Conservation (phyloP, 345 rosid genomes). For the Corymbia maculata region DNA sequence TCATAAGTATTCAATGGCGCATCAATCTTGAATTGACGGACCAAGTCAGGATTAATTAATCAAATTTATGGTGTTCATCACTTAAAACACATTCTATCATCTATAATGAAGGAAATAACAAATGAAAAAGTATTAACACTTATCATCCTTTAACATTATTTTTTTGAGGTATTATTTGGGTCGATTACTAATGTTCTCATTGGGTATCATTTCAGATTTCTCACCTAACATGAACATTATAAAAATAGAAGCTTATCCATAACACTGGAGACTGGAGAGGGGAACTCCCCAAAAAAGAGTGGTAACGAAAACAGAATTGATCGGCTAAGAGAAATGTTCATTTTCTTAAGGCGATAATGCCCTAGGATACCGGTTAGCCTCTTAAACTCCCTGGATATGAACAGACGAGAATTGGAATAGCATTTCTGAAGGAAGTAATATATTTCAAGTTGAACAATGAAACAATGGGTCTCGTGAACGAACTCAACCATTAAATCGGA, state of each 20-base stretch:
- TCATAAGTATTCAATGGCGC: neutral
- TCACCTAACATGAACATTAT: neutral
- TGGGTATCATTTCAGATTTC: neutral
- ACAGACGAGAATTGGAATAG: neutral
- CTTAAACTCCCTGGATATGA: neutral
- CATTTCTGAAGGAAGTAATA: neutral
- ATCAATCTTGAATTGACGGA: neutral
- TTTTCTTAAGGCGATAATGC: neutral
- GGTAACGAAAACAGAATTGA: neutral
- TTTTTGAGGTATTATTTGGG: neutral
- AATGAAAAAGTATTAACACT: neutral
- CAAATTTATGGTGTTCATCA: neutral
- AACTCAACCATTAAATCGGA: neutral
- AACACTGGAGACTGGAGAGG: neutral
- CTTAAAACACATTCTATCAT: neutral
- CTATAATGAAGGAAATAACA: too few relatives aligned
- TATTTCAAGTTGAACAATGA: neutral
- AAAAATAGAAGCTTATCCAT: neutral
- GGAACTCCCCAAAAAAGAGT: neutral
- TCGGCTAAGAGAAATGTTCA: neutral
- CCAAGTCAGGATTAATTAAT: neutral
- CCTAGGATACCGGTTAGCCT: neutral
- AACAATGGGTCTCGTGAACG: neutral
- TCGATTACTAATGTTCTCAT: neutral
- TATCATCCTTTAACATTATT: neutral